Evolutionary conservation across 164 flowering plant genomes (phyloP), one percentile per base, ranked within the genome.

Genomic region (Macadamia tetraphylla): DNA sequence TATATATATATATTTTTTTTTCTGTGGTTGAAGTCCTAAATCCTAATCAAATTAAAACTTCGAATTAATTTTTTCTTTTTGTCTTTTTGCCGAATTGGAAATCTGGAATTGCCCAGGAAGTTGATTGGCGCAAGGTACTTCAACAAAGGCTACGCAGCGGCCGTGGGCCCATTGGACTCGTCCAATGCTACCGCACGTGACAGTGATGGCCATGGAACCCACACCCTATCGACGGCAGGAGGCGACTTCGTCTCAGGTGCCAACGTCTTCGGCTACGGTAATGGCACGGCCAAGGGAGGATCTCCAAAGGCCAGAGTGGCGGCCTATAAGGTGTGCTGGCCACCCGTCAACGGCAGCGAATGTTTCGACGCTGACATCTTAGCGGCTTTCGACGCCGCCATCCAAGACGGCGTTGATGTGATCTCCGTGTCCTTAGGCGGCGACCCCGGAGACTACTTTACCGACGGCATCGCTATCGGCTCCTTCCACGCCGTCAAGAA

Each of bases 401-500:
- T 87, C 9, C 70, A 77, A 1, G 88, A 87, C 40, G 82, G 83
- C 0, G 88, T 83, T 17, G 84, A 84, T 66, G 81, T 84, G 29
- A 13, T 84, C 43, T 84, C 88, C 0, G 70, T 79, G 0, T 86
- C 90, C 1, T 68, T 85, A 10, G 88, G 90, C 49, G 78, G 78
- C 1, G 52, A 42, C 0, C 63, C 86, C 9, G 1, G 5, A 17
- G 74, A 71, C 58, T 87, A 81, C 70, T 71, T 80, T 57, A 17
- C 57, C 0, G 88, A 83, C 63, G 79, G 77, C 9, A 14, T 82
- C 15, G 66, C 86, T 1, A 79, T 84, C 23, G 91, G 86, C 1
- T 57, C 91, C 2, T 87, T 87, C 56, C 87, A 84, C 63, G 94
- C 94, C 4, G 83, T 84, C 6, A 73, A 72, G 53, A 73, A 79